These are phyloP conservation scores for Chaetomium strumarium DNA, from an alignment of 2,329 filamentous ascomycete genomes.

Conservation along the genomic window DNA sequence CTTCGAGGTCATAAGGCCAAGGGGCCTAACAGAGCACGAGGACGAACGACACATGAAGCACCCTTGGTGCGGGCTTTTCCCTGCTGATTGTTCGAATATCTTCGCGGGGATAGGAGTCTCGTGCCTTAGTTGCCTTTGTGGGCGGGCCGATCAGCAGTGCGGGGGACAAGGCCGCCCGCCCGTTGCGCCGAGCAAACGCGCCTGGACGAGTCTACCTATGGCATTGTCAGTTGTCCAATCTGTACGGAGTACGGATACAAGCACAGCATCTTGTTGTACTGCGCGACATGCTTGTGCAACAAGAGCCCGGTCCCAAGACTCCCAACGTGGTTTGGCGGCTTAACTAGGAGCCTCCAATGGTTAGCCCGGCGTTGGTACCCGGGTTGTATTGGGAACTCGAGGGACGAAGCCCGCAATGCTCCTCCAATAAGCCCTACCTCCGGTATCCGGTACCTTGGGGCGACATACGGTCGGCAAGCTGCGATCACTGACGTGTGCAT, in stretches of 20 bases:
- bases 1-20: not conserved
- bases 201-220: not conserved
- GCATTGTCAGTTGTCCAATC: too few relatives aligned
- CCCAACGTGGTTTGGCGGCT: too few relatives aligned
- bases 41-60: not conserved
- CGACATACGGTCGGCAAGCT: slow-evolving; percentile 12
- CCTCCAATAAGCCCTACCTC: not conserved
- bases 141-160: not conserved
- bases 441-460: slow-evolving; percentile 15
- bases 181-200: not conserved
- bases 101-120: not conserved
- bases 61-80: not conserved
- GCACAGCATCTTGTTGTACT: too few relatives aligned
- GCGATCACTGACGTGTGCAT: slow-evolving; percentile 10
- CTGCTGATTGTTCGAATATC: not conserved
- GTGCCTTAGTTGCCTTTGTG: not conserved
- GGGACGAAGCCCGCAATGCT: not conserved
- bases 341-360: too few relatives aligned
- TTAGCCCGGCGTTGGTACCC: not conserved
- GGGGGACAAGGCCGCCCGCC: not conserved
- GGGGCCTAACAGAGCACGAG: too few relatives aligned
- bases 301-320: too few relatives aligned
- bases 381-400: slow-evolving; percentile 10
- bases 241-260: too few relatives aligned
- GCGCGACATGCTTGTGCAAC: too few relatives aligned